Evolutionary conservation across 2,329 filamentous ascomycete genomes (phyloP).

Genomic region (Ophiostoma populinum): DNA sequence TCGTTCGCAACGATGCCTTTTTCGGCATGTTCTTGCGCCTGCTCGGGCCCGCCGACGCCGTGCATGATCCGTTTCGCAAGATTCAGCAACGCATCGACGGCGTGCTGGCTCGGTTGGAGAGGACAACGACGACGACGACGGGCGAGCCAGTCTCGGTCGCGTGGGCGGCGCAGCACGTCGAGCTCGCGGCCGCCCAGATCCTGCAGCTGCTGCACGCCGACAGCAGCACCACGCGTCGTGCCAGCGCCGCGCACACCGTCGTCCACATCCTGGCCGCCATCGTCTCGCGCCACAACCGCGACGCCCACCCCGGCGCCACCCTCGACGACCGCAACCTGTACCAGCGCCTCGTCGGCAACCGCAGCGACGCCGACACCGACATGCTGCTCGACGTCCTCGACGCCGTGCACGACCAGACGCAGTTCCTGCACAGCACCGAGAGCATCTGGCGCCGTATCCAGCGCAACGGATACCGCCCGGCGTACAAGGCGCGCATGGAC

Average conservation of each 20-base stretch:
- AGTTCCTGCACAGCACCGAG: conserved; percentile 23
- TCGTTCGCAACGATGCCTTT: conserved; percentile 35
- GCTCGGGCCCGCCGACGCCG: conserved; percentile 25
- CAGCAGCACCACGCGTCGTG: conserved; percentile 21
- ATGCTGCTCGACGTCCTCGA: conserved; percentile 29
- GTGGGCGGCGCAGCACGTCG: conserved; percentile 33
- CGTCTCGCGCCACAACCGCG: conserved; percentile 21
- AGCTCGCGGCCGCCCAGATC: conserved; percentile 25
- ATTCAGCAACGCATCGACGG: conserved; percentile 29
- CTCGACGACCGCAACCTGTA: conserved; percentile 29
- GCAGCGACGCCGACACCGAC: conserved; percentile 15
- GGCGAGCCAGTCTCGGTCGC: conserved; percentile 18
- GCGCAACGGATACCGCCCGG: conserved; percentile 10
- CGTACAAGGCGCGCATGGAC: conserved; percentile 9
- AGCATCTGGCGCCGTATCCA: conserved; percentile 14
- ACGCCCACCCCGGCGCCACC: conserved; percentile 17
- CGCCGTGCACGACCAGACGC: conserved; percentile 26
- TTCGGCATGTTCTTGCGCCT: conserved; percentile 33
- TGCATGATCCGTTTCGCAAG: conserved; percentile 29
- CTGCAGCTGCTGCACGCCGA: conserved; percentile 20
- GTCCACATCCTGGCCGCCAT: conserved; percentile 30
- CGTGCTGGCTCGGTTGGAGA: conserved; percentile 25
- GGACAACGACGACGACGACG: not conserved
- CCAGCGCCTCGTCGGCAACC: conserved; percentile 27
- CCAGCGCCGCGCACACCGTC: conserved; percentile 29